Evolutionary conservation across 345 rosid species (phyloP), one percentile per base, ranked within the genome.

Genomic region (Lenwebbia sp.): DNA sequence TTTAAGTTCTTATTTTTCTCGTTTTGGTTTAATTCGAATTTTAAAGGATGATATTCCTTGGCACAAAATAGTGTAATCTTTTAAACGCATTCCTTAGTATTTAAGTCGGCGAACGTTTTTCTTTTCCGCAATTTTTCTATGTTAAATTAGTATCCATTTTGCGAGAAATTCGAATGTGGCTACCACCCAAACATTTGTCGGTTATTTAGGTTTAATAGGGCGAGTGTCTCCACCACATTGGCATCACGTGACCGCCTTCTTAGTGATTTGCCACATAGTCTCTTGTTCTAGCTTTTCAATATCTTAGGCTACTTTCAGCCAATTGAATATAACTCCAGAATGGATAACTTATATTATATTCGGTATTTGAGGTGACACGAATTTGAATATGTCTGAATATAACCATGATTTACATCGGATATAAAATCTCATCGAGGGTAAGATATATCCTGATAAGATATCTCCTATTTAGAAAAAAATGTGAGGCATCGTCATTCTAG

Each of bases 341-440:
- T 5, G 3, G 10, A 60, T 3, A 6, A n/a, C 21, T 60, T 28
- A 28, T 60, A 6, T 6, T 17, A 0, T n/a, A 28, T 0, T 60
- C 0, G 0, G 2, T 60, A 17, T 6, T 60, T 28, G 37, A 60
- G 21, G 10, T 60, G 13, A 28, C 0, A n/a, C 7, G 28, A 28
- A 60, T n/a, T 60, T n/a, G 37, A 0, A 17, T 28, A 6, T n/a
- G 30, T 60, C 0, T 1, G 0, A 0, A 13, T 60, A 14, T 3
- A 33, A 13, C 6, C 37, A 28, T 13, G 74, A 60, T 28, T 13
- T 60, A 60, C 14, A n/a, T 4, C 12, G 13, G 37, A 60, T 58
- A 58, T 3, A 58, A 2, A 57, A 60, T 13, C 4, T 13, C 52
- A 12, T 3, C 7, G 13, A 28, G 1, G 74, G 21, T 6, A 7